phyloP scores from a whole-genome alignment of 257 asterid genomes.

The Solanum peruvianum region DNA sequence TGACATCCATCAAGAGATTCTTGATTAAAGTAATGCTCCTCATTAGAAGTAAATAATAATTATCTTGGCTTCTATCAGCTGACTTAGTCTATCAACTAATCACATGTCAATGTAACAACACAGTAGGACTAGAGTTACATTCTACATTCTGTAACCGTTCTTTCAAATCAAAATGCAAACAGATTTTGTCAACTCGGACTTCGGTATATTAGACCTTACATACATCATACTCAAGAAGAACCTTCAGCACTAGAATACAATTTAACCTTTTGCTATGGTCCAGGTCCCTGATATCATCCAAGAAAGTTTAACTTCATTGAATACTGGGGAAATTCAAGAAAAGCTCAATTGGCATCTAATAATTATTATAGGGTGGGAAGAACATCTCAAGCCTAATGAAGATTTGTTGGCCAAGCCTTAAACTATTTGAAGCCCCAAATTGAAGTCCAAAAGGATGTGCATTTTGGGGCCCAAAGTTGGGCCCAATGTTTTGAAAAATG shows the following conservation, averaged over 20 bases:
- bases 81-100: not conserved
- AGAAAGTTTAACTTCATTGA: not conserved
- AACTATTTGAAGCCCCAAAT: not conserved
- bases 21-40: not conserved
- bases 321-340: not conserved
- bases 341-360: not conserved
- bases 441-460: not conserved
- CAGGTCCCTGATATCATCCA: not conserved
- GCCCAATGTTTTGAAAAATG: too few relatives aligned
- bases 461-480: not conserved
- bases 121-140: not conserved
- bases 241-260: not conserved
- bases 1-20: not conserved
- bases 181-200: not conserved
- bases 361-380: not conserved
- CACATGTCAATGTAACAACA: not conserved
- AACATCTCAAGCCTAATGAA: not conserved
- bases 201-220: not conserved
- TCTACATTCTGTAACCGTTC: not conserved
- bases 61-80: not conserved
- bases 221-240: not conserved
- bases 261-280: not conserved
- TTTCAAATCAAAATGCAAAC: not conserved
- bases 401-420: too few relatives aligned
- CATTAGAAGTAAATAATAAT: not conserved